Evolutionary conservation across 2,329 filamentous ascomycete genomes (phyloP), one percentile per base, ranked within the genome.

Genomic region (Colletotrichum gigasporum): DNA sequence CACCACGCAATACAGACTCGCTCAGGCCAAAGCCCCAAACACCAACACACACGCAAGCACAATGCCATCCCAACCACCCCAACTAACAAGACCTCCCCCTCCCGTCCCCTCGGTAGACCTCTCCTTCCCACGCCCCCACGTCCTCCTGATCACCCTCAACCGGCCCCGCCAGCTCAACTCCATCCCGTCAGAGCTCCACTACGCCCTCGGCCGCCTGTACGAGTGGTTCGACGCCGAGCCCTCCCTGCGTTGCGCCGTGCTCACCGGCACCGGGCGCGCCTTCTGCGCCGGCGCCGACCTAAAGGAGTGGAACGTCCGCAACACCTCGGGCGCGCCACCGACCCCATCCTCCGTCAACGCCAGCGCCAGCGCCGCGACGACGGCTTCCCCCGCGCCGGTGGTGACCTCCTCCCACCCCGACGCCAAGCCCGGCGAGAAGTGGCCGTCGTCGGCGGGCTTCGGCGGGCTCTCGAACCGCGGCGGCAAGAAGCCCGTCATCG

Each of bases 401-500:
- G 44, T 58, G 34, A 44, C 53, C 6, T 41, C 67, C 9, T 22
- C 39, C 30, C 30, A 54, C n/a, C 50, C 63, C 1, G 53, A 56
- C 4, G 51, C 54, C n/a, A 45, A 50, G 14, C 22, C 34, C 30
- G 45, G 53, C 71, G 35, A 52, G 24, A 53, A 65, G 41, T 42
- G 28, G 62, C 62, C 24, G 45, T 61, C 22, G 12, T 50, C 18
- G 61, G 61, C 45, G 68, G 57, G 62, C 14, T 56, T 58, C 35
- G 47, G 65, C 22, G 72, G 63, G 0, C 77, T 94, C 30, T 88
- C 86, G 56, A 88, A 91, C 67, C 83, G 91, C 24, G 74, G 77
- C 5, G 91, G 91, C 48, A 88, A 87, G 76, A 95, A 95, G 72
- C 92, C 92, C 5, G 83, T 95, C 58, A 85, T 95, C 26, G 90